Percentiles rank a stretch among this genome's conserved stretches.
Conservation (phyloP, 2,329 filamentous ascomycete species). For the Ophiocordyceps camponoti-leonardi region DNA sequence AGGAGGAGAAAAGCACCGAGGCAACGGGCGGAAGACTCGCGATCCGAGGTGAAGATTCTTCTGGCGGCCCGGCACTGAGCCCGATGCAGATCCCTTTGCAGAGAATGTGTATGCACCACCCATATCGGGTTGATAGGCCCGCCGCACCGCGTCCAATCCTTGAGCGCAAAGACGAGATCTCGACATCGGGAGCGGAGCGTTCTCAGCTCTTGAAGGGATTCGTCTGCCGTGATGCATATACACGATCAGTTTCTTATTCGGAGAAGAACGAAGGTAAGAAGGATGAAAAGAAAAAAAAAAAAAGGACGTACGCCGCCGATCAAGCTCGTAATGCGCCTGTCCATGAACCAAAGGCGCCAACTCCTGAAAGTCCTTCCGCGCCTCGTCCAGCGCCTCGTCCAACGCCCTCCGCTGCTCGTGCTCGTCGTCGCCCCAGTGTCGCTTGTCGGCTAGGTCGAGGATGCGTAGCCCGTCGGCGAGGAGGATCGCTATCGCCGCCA, state of each 20-base stretch:
- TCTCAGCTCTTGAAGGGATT: slow-evolving; percentile 33
- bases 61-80: slow-evolving; percentile 39
- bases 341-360: slow-evolving; percentile 36
- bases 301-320: slow-evolving; percentile 29
- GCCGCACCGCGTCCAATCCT: slow-evolving; percentile 35
- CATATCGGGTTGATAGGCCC: slow-evolving; percentile 39
- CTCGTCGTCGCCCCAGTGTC: slow-evolving; percentile 40
- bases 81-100: slow-evolving; percentile 35
- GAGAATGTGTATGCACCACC: slow-evolving; percentile 31
- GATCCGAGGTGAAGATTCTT: slow-evolving; percentile 35
- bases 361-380: slow-evolving; percentile 43
- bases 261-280: no score
- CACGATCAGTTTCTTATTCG: neutral
- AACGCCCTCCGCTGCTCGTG: slow-evolving; percentile 39
- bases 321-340: slow-evolving; percentile 38
- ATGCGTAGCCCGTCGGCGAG: slow-evolving; percentile 35
- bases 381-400: slow-evolving; percentile 38
- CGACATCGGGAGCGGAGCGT: slow-evolving; percentile 26
- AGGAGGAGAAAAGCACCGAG: slow-evolving; percentile 36
- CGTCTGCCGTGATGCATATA: slow-evolving; percentile 16
- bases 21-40: slow-evolving; percentile 29
- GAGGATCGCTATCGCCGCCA: slow-evolving; percentile 38
- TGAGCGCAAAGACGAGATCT: slow-evolving; percentile 30
- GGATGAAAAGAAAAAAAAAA: neutral
- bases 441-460: slow-evolving; percentile 38